A percentile compares a stretch with the other conserved stretches of the same genome.
Evolutionary conservation across 2,329 filamentous ascomycete species (phyloP).

Genomic region (Clarireedia hainanense): DNA sequence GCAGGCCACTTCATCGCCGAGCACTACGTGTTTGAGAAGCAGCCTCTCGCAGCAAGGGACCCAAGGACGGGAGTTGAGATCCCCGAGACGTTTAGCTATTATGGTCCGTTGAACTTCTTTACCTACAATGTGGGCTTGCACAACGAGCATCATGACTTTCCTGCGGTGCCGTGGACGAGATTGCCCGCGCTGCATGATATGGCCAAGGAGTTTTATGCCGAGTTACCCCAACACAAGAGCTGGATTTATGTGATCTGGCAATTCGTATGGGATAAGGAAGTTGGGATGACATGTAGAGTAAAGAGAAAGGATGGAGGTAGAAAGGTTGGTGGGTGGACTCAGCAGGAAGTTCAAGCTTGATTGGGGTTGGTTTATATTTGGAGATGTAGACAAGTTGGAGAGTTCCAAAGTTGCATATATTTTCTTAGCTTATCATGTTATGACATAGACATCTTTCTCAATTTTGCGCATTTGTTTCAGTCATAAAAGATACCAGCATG

Average conservation of each 20-base stretch:
- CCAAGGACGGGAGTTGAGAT: constrained; percentile 51
- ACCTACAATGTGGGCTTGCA: constrained; percentile 97
- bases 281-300: constrained; percentile 85
- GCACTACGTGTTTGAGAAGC: constrained; percentile 75
- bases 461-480: no score
- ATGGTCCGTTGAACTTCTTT: constrained; percentile 81
- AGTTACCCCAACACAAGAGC: constrained; percentile 77
- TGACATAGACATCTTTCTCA: neutral
- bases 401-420: neutral
- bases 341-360: constrained; percentile 57
- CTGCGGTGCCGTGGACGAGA: constrained; percentile 88
- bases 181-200: constrained; percentile 70
- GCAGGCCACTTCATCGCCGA: constrained; percentile 98
- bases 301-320: constrained; percentile 77
- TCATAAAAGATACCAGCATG: no score
- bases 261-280: constrained; percentile 83
- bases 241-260: constrained; percentile 94
- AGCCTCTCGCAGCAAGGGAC: constrained; percentile 42
- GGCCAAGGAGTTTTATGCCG: constrained; percentile 85
- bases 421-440: neutral
- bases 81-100: constrained; percentile 96
- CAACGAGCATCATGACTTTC: constrained; percentile 99
- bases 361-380: neutral
- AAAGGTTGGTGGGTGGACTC: constrained; percentile 58
- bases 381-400: neutral